Base-by-base conservation (phyloP, 1,284 basidiomycete genomes). In the Peniophora sp. region DNA sequence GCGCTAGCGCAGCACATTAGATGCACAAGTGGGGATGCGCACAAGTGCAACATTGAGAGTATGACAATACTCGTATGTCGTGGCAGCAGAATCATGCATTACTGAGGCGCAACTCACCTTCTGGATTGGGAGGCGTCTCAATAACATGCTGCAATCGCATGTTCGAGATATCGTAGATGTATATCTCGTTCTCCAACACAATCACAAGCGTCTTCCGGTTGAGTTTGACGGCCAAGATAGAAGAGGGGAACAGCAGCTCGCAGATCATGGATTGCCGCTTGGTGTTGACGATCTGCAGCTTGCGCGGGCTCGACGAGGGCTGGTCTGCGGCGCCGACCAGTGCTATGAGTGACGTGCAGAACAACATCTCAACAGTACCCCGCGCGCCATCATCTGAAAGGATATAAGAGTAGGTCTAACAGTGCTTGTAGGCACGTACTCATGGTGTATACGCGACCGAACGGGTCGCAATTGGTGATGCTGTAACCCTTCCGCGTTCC, bases 221-320 rank as follows among this genome's bases (percentile, higher is more conserved):
- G 63, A 99, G 79, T 71, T 97, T 97, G 65, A 99, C 95, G 3
- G 91, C 85, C 24, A 98, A 81, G 53, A 99, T 95, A 1, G 93
- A 92, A 1, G 93, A 94, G 0, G 96, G 96, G 66, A 99, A 99
- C 16, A 96, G 80, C 19, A 99, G 83, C 65, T 99, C 96, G 81
- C 97, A 99, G 57, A 99, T 99, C 75, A 95, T 96, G 19, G 92
- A 96, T 79, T 98, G 92, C 25, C 96, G 85, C 79, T 96, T 97
- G 10, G 96, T 99, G 65, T 99, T 99, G 50, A 98, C 92, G 53
- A 99, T 98, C 73, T 97, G 94, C 48, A 99, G 71, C 65, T 95
- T 92, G 17, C 96, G 77, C 2, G 94, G 93, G 65, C 87, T 92
- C 34, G 88, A 89, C 53, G 86, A 82, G 12, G 88, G 87, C 50